Evolutionary conservation across 2,329 filamentous ascomycete species (phyloP).

Genomic region (Aureobasidium sp.): DNA sequence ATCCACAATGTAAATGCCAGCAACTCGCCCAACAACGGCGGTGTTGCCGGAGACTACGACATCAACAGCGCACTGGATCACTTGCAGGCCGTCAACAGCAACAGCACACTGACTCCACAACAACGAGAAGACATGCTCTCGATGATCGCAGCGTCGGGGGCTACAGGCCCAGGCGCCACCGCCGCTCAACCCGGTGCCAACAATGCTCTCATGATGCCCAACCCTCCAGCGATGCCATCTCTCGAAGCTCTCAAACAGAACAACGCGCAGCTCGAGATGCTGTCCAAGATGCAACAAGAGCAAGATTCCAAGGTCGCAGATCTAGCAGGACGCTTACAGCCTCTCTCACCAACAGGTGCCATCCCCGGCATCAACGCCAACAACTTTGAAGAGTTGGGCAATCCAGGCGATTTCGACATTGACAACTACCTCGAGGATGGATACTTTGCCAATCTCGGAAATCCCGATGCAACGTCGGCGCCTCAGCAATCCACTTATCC

Average conservation of each 20-base stretch:
- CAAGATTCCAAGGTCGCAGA: conserved; percentile 72
- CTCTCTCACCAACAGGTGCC: conserved; percentile 70
- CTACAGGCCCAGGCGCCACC: conserved; percentile 19
- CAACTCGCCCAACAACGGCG: conserved; percentile 28
- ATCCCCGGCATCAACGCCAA: conserved; percentile 58
- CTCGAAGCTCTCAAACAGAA: conserved; percentile 61
- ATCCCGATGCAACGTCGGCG: neutral
- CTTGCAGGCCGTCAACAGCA: conserved; percentile 37
- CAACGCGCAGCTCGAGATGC: conserved; percentile 67
- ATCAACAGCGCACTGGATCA: conserved; percentile 42
- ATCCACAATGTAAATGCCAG: conserved; percentile 40
- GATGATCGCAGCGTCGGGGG: conserved; percentile 37
- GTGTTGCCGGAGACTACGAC: conserved; percentile 29
- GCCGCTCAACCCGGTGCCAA: conserved; percentile 33
- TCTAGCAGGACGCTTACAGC: conserved; percentile 66
- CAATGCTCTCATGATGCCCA: conserved; percentile 52
- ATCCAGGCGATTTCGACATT: conserved; percentile 43
- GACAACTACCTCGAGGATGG: conserved; percentile 44
- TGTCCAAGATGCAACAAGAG: conserved; percentile 71
- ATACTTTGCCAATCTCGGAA: conserved; percentile 8
- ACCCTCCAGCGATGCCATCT: conserved; percentile 48
- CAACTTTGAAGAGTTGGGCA: conserved; percentile 31
- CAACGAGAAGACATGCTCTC: conserved; percentile 43
- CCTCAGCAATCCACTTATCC: neutral
- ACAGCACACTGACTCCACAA: conserved; percentile 40